Base-by-base conservation (phyloP, 805 yeast genomes). In the Wickerhamomyces xylosicus region DNA sequence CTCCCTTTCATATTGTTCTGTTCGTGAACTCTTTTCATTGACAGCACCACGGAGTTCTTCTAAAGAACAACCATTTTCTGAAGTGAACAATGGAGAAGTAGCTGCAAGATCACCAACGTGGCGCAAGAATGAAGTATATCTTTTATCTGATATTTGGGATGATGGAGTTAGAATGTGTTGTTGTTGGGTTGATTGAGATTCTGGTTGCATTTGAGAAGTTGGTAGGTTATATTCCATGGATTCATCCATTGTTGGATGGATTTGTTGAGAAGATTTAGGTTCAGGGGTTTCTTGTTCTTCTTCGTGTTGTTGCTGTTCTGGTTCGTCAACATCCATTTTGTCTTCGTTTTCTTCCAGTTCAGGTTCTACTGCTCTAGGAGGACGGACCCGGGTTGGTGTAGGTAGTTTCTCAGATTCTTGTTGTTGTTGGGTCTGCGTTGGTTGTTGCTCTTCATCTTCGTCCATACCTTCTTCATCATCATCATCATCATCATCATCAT, bases 1-100 rank as follows among this genome's bases (percentile, higher is more conserved):
- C 10, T 45, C 49, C n/a, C 37, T 47, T 2, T 50, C 38, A 46
- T 63, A 68, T 39, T 41, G 42, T 35, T 67, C 69, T 39, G 66
- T 71, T 9, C 46, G 45, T 15, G 58, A 53, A 47, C 63, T 47
- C 6, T 41, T 41, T 39, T 53, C 48, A 47, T 68, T 68, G 28
- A 68, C 53, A 16, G 50, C 56, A n/a, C 46, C 54, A 7, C 60
- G 33, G n/a, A 68, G 46, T 14, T 38, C 44, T 9, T 48, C 50
- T n/a, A 52, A 43, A 2, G 52, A 33, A 36, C 64, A 59, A 4
- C 49, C 46, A 48, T 58, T 58, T 14, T 62, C 69, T 29, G 52
- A 59, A 6, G 37, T 43, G 42, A 44, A 31, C 4, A 31, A 42
- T 36, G 39, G 42, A 16, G 45, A 47, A 10, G 39, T 40, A 3